Conservation (phyloP, 2,329 filamentous ascomycete species). For the Monilinia fructigena region DNA sequence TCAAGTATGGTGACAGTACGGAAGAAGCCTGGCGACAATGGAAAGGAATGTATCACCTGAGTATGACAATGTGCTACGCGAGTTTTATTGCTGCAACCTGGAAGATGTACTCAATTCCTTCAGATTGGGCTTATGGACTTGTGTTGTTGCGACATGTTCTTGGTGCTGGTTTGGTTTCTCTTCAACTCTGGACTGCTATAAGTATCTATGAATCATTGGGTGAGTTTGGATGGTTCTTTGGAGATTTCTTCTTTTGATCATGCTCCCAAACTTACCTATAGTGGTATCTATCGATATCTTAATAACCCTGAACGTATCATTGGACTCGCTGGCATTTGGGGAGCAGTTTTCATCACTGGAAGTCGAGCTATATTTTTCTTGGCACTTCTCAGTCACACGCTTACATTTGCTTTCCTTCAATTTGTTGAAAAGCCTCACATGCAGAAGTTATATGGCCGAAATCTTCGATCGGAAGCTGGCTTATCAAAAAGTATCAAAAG, state of each 20-base stretch:
- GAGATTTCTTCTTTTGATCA: constrained; percentile 98
- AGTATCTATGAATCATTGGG: constrained; percentile 95
- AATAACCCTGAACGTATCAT: constrained; percentile 97
- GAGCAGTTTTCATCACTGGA: constrained; percentile 88
- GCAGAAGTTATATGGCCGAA: constrained; percentile 92
- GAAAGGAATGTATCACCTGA: constrained; percentile 94
- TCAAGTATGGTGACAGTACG: constrained; percentile 90
- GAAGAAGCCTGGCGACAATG: constrained; percentile 96
- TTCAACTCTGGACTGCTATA: constrained; percentile 89
- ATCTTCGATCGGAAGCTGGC: constrained; percentile 81
- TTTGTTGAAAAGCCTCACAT: constrained; percentile 96
- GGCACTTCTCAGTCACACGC: constrained; percentile 78
- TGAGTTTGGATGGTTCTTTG: constrained; percentile 98
- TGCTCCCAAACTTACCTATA: constrained; percentile 85
- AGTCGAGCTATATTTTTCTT: constrained; percentile 83
- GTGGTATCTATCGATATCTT: constrained; percentile 94
- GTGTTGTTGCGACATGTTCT: constrained; percentile 84
- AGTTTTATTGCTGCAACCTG: constrained; percentile 88
- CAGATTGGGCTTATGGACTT: constrained; percentile 83
- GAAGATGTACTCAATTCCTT: constrained; percentile 92
- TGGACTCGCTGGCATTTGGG: constrained; percentile 93
- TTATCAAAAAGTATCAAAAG: constrained; percentile 88
- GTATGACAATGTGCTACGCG: constrained; percentile 83
- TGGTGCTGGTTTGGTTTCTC: constrained; percentile 73
- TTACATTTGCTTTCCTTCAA: constrained; percentile 85